phyloP scores from a whole-genome alignment of 2,329 filamentous ascomycete genomes.

The Ceratocystis cacaofunesta region DNA sequence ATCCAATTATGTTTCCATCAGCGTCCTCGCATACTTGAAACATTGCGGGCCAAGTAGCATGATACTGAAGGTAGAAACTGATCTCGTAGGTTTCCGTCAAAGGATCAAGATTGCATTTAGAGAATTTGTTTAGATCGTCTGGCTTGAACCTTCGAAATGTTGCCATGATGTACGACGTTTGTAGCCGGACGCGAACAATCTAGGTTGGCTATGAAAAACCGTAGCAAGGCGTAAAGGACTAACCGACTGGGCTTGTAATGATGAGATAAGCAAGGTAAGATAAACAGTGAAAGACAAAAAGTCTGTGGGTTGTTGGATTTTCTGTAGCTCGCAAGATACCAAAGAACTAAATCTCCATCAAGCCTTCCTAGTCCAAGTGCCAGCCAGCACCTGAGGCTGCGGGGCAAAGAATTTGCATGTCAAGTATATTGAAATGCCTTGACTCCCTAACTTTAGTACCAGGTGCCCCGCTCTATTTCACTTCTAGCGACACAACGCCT shows the following conservation, averaged over 20 bases:
- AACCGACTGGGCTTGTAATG: no score
- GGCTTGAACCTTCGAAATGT: conserved; percentile 75
- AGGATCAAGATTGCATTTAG: conserved; percentile 87
- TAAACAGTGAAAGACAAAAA: no score
- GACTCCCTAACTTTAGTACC: no score
- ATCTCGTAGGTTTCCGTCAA: conserved; percentile 97
- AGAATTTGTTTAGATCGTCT: conserved; percentile 74
- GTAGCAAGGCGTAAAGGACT: no score
- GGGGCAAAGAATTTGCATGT: conserved; percentile 1
- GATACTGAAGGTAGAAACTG: conserved; percentile 88
- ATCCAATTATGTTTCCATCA: conserved; percentile 80
- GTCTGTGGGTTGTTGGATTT: no score
- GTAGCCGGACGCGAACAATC: background rate
- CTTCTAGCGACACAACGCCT: background rate
- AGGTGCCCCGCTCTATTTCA: background rate
- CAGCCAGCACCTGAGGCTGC: background rate
- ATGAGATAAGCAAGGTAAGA: no score
- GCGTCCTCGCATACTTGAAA: conserved; percentile 84
- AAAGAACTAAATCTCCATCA: background rate
- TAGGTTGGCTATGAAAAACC: background rate
- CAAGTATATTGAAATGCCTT: background rate
- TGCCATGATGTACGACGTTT: conserved; percentile 40
- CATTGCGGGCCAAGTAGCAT: conserved; percentile 86
- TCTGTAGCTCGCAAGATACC: background rate
- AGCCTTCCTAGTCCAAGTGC: background rate